These are phyloP conservation scores for Cystofilobasidium ferigula DNA, from an alignment of 768 basidiomycete species.

Conservation along the genomic window DNA sequence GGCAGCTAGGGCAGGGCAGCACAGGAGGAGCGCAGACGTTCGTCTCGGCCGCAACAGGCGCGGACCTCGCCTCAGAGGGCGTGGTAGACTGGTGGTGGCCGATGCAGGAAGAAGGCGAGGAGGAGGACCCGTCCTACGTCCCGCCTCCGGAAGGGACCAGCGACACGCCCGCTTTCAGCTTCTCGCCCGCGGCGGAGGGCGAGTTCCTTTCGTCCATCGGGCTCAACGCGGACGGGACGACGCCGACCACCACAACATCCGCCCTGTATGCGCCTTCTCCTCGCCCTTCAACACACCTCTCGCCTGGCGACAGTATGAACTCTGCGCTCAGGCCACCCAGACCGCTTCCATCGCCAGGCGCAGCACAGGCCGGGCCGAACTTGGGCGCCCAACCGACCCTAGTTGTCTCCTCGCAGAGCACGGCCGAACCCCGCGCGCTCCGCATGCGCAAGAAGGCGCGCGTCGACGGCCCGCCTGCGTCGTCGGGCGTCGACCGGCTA, in stretches of 20 bases:
- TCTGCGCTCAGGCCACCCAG: no score
- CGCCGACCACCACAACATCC: background rate
- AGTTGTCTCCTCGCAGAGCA: background rate
- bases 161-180: background rate
- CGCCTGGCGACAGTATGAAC: no score
- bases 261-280: background rate
- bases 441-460: background rate
- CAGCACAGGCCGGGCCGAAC: no score
- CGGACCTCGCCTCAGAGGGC: background rate
- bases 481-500: no score
- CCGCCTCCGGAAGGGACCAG: background rate
- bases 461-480: background rate
- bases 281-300: no score
- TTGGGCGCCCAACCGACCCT: background rate
- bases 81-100: background rate
- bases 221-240: background rate
- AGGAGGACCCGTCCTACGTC: background rate
- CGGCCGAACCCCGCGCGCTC: background rate
- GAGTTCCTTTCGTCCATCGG: constrained; percentile 1
- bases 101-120: background rate
- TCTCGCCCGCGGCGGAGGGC: background rate
- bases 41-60: background rate
- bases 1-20: no score
- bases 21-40: background rate
- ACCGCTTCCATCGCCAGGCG: background rate